A percentile compares a stretch with the other conserved stretches of the same genome.
These are phyloP conservation scores for Kluyveromyces sp. DNA, from an alignment of 1,139 yeast species.

Conservation along the genomic window DNA sequence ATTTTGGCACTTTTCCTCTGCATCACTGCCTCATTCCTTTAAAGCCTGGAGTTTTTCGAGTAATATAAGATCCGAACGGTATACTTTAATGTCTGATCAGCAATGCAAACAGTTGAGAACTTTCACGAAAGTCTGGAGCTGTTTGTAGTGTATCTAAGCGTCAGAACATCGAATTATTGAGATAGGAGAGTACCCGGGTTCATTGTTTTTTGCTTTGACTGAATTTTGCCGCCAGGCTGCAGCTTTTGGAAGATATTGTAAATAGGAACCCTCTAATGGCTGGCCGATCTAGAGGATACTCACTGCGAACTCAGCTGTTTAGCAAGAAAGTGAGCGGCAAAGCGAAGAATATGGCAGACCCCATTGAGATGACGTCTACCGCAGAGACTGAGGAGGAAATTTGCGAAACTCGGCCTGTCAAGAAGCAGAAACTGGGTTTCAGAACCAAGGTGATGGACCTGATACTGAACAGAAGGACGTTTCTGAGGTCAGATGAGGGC, in stretches of 20 bases:
- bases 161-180: no score
- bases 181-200: no score
- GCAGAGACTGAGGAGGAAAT: slow-evolving; percentile 26
- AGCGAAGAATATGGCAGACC: background rate
- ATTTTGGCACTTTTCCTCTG: background rate
- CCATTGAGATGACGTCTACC: background rate
- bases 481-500: slow-evolving; percentile 50
- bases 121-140: no score
- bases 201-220: background rate
- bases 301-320: slow-evolving; percentile 67
- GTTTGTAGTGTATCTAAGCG: no score
- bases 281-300: slow-evolving; percentile 58
- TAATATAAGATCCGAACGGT: background rate
- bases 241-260: background rate
- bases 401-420: slow-evolving; percentile 12
- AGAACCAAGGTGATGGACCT: slow-evolving; percentile 24
- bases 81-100: no score
- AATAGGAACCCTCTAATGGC: slow-evolving; percentile 3
- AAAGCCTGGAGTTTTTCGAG: background rate
- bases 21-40: background rate
- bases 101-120: no score
- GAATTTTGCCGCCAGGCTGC: background rate
- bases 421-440: slow-evolving; percentile 15
- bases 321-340: slow-evolving; percentile 37
- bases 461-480: slow-evolving; percentile 29